These are phyloP conservation scores for Mortierella sp. DNA, from an alignment of 371 early-diverging fungal genomes.

Conservation along the genomic window DNA sequence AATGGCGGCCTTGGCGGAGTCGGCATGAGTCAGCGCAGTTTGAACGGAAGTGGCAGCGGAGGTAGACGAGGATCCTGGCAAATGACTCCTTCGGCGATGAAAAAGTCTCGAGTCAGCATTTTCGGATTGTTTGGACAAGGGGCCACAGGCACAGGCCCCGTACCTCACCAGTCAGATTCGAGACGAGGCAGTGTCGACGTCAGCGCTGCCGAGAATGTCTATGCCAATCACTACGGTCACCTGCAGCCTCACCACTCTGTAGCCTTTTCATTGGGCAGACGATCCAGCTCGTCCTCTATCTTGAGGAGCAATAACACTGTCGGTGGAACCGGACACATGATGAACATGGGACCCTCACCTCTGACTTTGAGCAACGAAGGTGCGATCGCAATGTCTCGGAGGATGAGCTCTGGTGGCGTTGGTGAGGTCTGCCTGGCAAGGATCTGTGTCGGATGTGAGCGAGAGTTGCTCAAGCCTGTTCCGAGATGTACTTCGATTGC, in stretches of 20 bases:
- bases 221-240: constrained; percentile 24
- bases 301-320: constrained; percentile 22
- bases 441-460: constrained; percentile 56
- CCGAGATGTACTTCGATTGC: constrained; percentile 45
- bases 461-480: constrained; percentile 48
- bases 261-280: constrained; percentile 30
- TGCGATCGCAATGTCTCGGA: constrained; percentile 45
- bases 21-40: constrained; percentile 27
- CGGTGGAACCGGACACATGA: constrained; percentile 17
- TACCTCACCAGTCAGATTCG: constrained; percentile 23
- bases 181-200: constrained; percentile 43
- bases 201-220: constrained; percentile 18
- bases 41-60: constrained; percentile 28
- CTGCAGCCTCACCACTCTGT: constrained; percentile 23
- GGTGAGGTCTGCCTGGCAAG: constrained; percentile 51
- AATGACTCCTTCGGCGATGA: constrained; percentile 24
- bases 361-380: constrained; percentile 6
- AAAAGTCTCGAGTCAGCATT: constrained; percentile 45
- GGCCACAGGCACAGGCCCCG: constrained; percentile 11
- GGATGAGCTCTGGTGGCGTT: constrained; percentile 55
- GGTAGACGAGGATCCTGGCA: constrained; percentile 50
- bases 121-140: constrained; percentile 44
- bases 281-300: constrained; percentile 46
- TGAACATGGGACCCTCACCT: constrained; percentile 17
- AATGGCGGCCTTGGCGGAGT: constrained; percentile 13